Evolutionary conservation across 2,329 filamentous ascomycete genomes (phyloP).

Genomic region (Exophiala mesophila): DNA sequence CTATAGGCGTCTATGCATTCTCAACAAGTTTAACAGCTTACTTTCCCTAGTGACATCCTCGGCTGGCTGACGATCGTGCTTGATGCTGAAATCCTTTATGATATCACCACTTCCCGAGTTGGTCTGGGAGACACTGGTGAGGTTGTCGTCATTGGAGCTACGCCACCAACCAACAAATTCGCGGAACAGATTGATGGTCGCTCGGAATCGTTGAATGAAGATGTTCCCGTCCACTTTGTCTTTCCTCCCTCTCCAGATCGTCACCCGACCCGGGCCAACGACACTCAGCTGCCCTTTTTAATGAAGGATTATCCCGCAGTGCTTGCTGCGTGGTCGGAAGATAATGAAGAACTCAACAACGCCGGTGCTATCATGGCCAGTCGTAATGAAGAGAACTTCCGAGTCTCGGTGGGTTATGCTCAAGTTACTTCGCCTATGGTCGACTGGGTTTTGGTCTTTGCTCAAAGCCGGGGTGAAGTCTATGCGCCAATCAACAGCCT

Average conservation of each 20-base stretch:
- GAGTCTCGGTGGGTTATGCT: constrained; percentile 73
- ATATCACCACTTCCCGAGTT: constrained; percentile 55
- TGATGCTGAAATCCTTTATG: constrained; percentile 56
- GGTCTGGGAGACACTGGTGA: constrained; percentile 63
- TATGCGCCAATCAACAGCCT: constrained; percentile 68
- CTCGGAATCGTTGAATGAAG: constrained; percentile 31
- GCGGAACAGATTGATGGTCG: constrained; percentile 25
- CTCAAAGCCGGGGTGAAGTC: constrained; percentile 68
- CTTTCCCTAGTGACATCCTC: constrained; percentile 56
- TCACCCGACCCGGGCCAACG: constrained; percentile 11
- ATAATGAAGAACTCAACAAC: constrained; percentile 53
- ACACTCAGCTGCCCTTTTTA: constrained; percentile 50
- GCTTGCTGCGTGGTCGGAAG: constrained; percentile 52
- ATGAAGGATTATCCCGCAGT: constrained; percentile 60
- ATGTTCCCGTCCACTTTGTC: constrained; percentile 53
- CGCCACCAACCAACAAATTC: constrained; percentile 62
- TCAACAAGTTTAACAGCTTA: neutral
- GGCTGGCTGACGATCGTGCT: constrained; percentile 77
- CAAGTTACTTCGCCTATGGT: constrained; percentile 63
- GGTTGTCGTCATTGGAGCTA: constrained; percentile 65
- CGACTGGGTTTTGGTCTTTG: constrained; percentile 77
- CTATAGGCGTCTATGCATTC: neutral
- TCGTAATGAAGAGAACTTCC: constrained; percentile 62
- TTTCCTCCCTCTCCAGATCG: constrained; percentile 49
- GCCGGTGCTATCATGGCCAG: constrained; percentile 61